Evolutionary conservation across 169 alveolate species (phyloP).

Genomic region (Besnoitia besnoiti): DNA sequence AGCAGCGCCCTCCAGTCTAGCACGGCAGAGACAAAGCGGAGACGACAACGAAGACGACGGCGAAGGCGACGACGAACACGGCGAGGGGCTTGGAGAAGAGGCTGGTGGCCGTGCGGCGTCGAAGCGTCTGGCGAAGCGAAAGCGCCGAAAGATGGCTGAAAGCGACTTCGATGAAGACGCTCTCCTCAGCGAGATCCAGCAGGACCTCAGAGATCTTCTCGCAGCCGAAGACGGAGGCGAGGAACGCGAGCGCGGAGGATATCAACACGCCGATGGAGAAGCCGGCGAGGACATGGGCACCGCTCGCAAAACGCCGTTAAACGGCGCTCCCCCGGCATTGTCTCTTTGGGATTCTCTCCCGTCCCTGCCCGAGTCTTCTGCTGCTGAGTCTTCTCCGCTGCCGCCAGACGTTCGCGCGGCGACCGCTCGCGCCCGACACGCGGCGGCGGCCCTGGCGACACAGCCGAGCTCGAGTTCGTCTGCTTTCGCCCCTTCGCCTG

Average conservation of each 20-base stretch:
- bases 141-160: neutral
- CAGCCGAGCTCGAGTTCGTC: neutral
- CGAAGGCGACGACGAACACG: neutral
- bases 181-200: neutral
- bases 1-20: no score
- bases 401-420: no score
- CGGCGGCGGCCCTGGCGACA: neutral
- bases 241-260: neutral
- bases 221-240: constrained; percentile 1
- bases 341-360: no score
- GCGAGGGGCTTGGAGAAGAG: no score
- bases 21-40: no score
- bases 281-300: neutral
- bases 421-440: neutral
- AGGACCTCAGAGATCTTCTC: neutral
- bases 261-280: neutral
- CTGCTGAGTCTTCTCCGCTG: no score
- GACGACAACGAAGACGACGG: no score
- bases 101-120: neutral
- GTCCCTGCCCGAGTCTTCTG: no score
- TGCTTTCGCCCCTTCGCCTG: neutral
- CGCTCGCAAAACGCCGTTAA: no score
- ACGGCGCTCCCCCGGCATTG: no score
- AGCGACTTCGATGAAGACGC: neutral
- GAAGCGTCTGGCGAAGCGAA: neutral